Conservation (phyloP, 2,329 filamentous ascomycete genomes). For the Phialophora expanda region DNA sequence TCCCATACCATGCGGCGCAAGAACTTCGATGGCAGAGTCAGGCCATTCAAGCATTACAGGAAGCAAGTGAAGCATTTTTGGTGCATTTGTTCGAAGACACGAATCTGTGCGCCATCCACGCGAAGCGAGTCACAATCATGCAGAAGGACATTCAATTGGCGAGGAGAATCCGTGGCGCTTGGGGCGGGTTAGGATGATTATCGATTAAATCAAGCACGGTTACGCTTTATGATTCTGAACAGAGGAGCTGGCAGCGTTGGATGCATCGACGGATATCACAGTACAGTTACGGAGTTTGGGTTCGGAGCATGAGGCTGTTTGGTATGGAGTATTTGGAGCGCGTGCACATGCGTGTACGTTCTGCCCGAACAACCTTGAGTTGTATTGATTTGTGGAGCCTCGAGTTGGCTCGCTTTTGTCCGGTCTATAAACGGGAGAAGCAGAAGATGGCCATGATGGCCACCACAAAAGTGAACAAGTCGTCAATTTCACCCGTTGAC, state of each 20-base stretch:
- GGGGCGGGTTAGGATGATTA: constrained; percentile 69
- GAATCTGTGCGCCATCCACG: constrained; percentile 95
- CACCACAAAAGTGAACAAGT: background rate
- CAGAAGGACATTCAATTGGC: constrained; percentile 97
- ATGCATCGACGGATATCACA: constrained; percentile 17
- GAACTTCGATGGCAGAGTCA: constrained; percentile 95
- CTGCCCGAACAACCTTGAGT: background rate
- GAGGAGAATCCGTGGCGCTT: constrained; percentile 75
- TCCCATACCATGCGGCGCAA: constrained; percentile 64
- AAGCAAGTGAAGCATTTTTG: constrained; percentile 94
- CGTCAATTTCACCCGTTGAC: constrained; percentile 32
- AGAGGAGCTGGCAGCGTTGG: constrained; percentile 8
- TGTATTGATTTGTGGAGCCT: background rate
- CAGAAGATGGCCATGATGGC: constrained; percentile 1
- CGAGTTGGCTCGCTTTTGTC: background rate
- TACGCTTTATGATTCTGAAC: constrained; percentile 12
- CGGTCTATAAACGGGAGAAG: background rate
- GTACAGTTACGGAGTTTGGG: constrained; percentile 8
- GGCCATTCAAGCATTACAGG: constrained; percentile 89
- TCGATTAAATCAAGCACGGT: background rate
- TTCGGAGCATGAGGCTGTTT: background rate
- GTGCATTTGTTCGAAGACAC: constrained; percentile 96
- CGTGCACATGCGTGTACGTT: background rate
- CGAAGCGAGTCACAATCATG: constrained; percentile 96
- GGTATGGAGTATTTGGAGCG: background rate